Evolutionary conservation across 352 stramenopile genomes (phyloP).

Genomic region (Pythium sukuiense): DNA sequence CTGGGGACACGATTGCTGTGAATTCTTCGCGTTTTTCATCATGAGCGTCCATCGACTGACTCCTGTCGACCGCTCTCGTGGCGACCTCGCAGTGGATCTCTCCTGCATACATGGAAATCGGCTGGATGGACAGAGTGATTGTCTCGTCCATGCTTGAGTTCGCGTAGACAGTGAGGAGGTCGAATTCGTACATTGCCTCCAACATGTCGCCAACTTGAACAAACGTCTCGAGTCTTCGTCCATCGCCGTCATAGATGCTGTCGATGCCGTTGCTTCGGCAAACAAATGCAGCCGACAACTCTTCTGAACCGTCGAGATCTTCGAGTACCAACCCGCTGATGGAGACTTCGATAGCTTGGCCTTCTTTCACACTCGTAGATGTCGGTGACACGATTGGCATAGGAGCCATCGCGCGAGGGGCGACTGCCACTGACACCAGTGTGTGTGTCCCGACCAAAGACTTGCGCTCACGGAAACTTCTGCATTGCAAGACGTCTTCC

Average conservation of each 20-base stretch:
- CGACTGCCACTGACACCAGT: neutral
- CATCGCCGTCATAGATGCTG: neutral
- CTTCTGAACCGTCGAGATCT: conserved; percentile 24
- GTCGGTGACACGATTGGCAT: neutral
- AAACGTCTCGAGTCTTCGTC: neutral
- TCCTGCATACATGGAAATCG: conserved; percentile 5
- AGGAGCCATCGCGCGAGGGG: conserved; percentile 12
- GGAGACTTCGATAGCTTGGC: neutral
- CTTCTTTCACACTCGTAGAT: conserved; percentile 2
- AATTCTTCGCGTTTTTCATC: conserved; percentile 13
- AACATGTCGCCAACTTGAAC: neutral
- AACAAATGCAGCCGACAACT: conserved; percentile 6
- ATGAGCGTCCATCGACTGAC: neutral
- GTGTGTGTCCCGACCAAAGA: conserved; percentile 13
- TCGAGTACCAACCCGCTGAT: conserved; percentile 3
- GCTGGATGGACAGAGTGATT: neutral
- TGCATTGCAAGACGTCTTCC: conserved; percentile 10
- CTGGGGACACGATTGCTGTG: conserved; percentile 21
- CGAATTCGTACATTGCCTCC: neutral
- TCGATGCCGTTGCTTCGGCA: conserved; percentile 9
- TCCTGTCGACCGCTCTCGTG: conserved; percentile 10
- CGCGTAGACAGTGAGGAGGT: neutral
- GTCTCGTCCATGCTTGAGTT: neutral
- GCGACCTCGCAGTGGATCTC: conserved; percentile 6
- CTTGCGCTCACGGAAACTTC: conserved; percentile 28